Conservation (phyloP, 257 asterid species). For the Voacanga thouarsii region DNA sequence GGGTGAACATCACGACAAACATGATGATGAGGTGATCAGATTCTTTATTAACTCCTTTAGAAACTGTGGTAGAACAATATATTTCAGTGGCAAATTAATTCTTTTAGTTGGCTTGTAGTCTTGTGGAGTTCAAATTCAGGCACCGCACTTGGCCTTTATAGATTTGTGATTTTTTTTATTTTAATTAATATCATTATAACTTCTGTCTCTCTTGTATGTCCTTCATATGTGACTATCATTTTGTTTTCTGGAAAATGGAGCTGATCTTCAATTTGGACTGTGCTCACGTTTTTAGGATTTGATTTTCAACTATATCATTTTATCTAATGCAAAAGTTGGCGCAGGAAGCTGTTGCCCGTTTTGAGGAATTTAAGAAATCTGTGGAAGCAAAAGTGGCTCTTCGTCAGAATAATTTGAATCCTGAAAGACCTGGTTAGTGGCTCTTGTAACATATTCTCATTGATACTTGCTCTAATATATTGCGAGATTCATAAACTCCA, state of each 20-base stretch:
- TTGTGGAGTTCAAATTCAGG: not conserved
- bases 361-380: slow-evolving; percentile 85
- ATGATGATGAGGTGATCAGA: slow-evolving; percentile 55
- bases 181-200: not conserved
- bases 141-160: not conserved
- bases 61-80: not conserved
- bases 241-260: not conserved
- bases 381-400: slow-evolving; percentile 71
- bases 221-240: not conserved
- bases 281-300: not conserved
- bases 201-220: not conserved
- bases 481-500: not conserved
- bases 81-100: not conserved
- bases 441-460: not conserved
- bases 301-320: not conserved
- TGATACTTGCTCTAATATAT: not conserved
- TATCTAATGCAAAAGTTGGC: slow-evolving; percentile 20
- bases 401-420: slow-evolving; percentile 76
- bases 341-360: slow-evolving; percentile 94
- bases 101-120: not conserved
- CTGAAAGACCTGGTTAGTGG: slow-evolving; percentile 86
- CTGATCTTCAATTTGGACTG: not conserved
- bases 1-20: slow-evolving; percentile 63
- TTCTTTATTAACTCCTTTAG: slow-evolving; percentile 1
- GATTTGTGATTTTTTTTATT: not conserved